phyloP scores from a whole-genome alignment of 83 land plant genomes.

The Picea mariana region DNA sequence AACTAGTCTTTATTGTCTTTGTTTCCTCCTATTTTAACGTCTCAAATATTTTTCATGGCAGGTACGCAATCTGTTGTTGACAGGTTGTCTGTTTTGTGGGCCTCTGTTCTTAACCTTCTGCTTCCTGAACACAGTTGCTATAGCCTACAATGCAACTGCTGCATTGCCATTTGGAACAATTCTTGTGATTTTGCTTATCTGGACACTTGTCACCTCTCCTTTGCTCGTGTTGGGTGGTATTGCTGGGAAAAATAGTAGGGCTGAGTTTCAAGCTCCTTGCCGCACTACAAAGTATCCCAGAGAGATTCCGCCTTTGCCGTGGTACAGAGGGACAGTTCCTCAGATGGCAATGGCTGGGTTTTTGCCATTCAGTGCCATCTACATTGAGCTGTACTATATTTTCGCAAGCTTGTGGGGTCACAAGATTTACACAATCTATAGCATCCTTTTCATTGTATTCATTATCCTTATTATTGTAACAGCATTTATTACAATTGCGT shows the following conservation, averaged over 20 bases:
- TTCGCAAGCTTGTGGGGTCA: constrained; percentile 66
- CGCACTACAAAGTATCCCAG: constrained; percentile 58
- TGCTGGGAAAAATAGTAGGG: constrained; percentile 60
- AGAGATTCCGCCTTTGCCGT: constrained; percentile 56
- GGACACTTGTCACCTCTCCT: constrained; percentile 51
- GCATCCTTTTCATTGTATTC: too few species aligned
- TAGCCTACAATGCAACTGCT: constrained; percentile 47
- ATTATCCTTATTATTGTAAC: too few species aligned
- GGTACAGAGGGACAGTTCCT: constrained; percentile 50
- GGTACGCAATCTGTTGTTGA: constrained; percentile 47
- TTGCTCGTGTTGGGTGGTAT: constrained; percentile 57
- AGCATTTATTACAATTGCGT: too few species aligned
- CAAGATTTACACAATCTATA: too few species aligned
- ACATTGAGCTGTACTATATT: constrained; percentile 46
- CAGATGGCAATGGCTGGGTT: constrained; percentile 71
- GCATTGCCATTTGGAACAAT: constrained; percentile 54
- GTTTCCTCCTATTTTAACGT: too few species aligned
- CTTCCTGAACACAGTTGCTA: constrained; percentile 50
- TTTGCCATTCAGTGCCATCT: constrained; percentile 62
- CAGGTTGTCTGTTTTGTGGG: constrained; percentile 50
- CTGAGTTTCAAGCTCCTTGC: constrained; percentile 58
- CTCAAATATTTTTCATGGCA: too few species aligned
- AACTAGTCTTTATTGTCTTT: too few species aligned
- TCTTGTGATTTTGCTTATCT: constrained; percentile 44
- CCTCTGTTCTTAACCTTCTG: constrained; percentile 50